Evolutionary conservation across 805 yeast genomes (phyloP).

Genomic region (Wickerhamiella azymoides): DNA sequence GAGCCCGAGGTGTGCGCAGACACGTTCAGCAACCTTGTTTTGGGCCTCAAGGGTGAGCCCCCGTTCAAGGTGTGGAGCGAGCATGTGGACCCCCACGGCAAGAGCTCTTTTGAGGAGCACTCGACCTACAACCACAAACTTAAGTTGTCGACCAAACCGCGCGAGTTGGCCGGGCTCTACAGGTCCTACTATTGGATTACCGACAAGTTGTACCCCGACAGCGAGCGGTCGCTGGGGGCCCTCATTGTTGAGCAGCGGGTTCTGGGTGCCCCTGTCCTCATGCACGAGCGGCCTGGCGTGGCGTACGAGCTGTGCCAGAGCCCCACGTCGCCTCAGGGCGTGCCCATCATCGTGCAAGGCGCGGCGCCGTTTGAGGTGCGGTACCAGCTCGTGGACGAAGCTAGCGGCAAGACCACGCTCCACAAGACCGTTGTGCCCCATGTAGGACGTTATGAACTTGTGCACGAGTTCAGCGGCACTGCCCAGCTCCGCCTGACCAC

Average conservation of each 20-base stretch:
- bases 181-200: conserved; percentile 16
- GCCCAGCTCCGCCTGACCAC: conserved; percentile 46
- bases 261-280: conserved; percentile 31
- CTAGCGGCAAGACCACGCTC: conserved; percentile 38
- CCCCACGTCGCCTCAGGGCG: conserved; percentile 28
- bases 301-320: conserved; percentile 37
- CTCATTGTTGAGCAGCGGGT: conserved; percentile 11
- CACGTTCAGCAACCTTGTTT: neutral
- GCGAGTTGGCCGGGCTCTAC: conserved; percentile 11
- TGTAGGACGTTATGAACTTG: conserved; percentile 29
- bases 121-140: neutral
- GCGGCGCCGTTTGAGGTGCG: conserved; percentile 46
- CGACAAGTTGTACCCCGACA: conserved; percentile 15
- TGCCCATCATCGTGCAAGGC: conserved; percentile 46
- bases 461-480: conserved; percentile 50
- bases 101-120: conserved; percentile 4
- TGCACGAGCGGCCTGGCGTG: conserved; percentile 35
- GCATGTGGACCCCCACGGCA: conserved; percentile 14
- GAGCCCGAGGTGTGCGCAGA: neutral
- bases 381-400: conserved; percentile 46
- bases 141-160: neutral
- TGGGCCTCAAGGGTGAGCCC: conserved; percentile 15
- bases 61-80: conserved; percentile 19
- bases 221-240: conserved; percentile 7
- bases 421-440: conserved; percentile 34